These are phyloP conservation scores for Rhododendron henanense DNA, from an alignment of 148 eudicot genomes.

Conservation along the genomic window DNA sequence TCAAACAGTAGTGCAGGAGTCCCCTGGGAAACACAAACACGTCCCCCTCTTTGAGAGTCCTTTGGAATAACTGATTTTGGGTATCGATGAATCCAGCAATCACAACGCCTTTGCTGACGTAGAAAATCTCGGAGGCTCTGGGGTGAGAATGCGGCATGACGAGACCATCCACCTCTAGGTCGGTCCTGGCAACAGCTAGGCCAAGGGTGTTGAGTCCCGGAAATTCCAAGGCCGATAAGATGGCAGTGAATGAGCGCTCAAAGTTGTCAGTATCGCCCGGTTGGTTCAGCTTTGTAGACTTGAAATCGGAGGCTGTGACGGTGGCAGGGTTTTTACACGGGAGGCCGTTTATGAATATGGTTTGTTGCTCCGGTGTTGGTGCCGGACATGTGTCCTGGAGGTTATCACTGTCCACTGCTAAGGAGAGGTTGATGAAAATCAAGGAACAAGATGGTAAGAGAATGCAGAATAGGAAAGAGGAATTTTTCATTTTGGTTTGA, in stretches of 20 bases:
- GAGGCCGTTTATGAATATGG: conserved; percentile 63
- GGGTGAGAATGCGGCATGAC: conserved; percentile 88
- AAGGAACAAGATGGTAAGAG: conserved; percentile 13
- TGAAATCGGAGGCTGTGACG: conserved; percentile 66
- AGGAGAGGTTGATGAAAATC: conserved; percentile 16
- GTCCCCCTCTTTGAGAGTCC: conserved; percentile 56
- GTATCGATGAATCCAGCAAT: conserved; percentile 71
- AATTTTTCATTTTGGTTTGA: conserved; percentile 13
- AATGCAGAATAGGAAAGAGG: conserved; percentile 1
- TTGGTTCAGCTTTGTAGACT: conserved; percentile 35
- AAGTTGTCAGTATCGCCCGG: conserved; percentile 53
- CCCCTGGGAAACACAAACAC: conserved; percentile 84
- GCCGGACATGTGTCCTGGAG: conserved; percentile 78
- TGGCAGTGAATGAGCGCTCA: conserved; percentile 40
- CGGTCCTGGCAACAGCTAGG: conserved; percentile 64
- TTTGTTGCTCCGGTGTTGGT: conserved; percentile 16
- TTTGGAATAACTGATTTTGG: conserved; percentile 48
- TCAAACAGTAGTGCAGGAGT: conserved; percentile 67
- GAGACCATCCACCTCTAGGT: conserved; percentile 59
- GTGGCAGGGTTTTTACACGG: conserved; percentile 73
- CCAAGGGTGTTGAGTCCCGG: conserved; percentile 92
- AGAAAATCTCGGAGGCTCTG: conserved; percentile 70
- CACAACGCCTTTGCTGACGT: conserved; percentile 56
- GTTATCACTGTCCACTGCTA: conserved; percentile 46
- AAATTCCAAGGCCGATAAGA: conserved; percentile 48